Percentiles rank a stretch among this genome's conserved stretches.
These are phyloP conservation scores for Hevea brasiliensis DNA, from an alignment of 345 rosid genomes.

Conservation along the genomic window DNA sequence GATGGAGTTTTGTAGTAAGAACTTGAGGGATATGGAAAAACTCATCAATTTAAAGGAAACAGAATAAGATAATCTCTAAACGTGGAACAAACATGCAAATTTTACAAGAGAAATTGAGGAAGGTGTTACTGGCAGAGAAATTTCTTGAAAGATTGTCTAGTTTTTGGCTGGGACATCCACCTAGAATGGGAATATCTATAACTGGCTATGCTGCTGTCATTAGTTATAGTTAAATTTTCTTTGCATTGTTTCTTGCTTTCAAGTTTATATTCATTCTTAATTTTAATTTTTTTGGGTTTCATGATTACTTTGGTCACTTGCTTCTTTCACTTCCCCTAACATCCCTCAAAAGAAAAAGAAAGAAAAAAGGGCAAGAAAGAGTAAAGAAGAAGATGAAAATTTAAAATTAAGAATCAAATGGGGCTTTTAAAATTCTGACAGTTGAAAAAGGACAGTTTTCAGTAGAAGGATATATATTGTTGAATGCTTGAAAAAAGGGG, in stretches of 20 bases:
- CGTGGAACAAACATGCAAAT: background rate
- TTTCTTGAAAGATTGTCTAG: background rate
- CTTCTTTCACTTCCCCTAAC: background rate
- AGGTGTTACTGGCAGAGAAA: background rate
- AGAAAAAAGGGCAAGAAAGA: no score
- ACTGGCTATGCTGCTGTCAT: background rate
- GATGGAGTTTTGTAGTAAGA: background rate
- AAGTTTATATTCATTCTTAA: background rate
- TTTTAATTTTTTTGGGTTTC: background rate
- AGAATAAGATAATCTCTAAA: background rate
- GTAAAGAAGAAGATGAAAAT: no score
- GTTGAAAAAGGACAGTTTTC: no score
- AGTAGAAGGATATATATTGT: no score
- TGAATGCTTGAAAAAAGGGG: no score
- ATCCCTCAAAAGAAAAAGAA: background rate
- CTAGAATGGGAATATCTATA: background rate
- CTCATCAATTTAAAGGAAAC: background rate
- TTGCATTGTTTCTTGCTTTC: background rate
- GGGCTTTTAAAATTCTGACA: no score
- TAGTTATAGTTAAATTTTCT: no score
- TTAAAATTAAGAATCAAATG: no score
- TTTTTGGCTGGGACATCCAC: background rate
- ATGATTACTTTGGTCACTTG: background rate
- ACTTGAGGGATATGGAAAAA: background rate
- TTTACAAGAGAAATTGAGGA: background rate